These are phyloP conservation scores for Trematosphaeria pertusa DNA, from an alignment of 2,329 filamentous ascomycete genomes.

Conservation along the genomic window DNA sequence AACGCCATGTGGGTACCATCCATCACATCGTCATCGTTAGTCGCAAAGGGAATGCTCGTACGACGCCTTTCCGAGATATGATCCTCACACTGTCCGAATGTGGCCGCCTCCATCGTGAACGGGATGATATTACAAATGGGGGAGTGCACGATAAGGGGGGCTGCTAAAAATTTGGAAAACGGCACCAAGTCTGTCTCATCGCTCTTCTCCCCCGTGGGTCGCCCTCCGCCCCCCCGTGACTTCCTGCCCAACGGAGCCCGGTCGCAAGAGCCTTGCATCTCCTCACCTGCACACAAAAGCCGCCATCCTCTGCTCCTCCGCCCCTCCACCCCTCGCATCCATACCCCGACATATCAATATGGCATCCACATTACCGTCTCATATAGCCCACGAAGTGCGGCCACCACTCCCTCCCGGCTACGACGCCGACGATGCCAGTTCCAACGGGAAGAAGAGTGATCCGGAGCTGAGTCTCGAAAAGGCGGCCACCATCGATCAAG, in stretches of 20 bases:
- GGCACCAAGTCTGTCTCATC: slow-evolving; percentile 1
- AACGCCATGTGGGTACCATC: slow-evolving; percentile 37
- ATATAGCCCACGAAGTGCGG: too few relatives aligned
- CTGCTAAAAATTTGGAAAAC: slow-evolving; percentile 2
- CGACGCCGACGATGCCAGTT: slow-evolving; percentile 29
- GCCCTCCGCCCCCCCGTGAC: not conserved
- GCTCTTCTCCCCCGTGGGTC: slow-evolving; percentile 6
- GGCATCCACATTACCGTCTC: too few relatives aligned
- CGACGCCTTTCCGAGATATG: not conserved
- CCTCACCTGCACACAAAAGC: not conserved
- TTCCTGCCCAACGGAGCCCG: not conserved
- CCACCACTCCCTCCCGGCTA: slow-evolving; percentile 35
- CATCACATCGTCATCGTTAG: slow-evolving; percentile 13
- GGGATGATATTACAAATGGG: slow-evolving; percentile 12
- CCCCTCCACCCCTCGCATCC: not conserved
- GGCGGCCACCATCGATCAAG: slow-evolving; percentile 42
- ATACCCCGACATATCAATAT: too few relatives aligned
- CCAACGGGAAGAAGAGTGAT: slow-evolving; percentile 43
- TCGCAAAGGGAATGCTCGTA: not conserved
- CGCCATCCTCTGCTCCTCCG: not conserved
- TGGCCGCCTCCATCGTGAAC: slow-evolving; percentile 6
- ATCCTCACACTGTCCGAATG: slow-evolving; percentile 11
- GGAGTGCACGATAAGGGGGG: slow-evolving; percentile 11
- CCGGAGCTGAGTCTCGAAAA: slow-evolving; percentile 42
- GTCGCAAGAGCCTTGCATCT: too few relatives aligned